Conservation (phyloP, 331 rosid species). For the Rhamnella rubrinervis region DNA sequence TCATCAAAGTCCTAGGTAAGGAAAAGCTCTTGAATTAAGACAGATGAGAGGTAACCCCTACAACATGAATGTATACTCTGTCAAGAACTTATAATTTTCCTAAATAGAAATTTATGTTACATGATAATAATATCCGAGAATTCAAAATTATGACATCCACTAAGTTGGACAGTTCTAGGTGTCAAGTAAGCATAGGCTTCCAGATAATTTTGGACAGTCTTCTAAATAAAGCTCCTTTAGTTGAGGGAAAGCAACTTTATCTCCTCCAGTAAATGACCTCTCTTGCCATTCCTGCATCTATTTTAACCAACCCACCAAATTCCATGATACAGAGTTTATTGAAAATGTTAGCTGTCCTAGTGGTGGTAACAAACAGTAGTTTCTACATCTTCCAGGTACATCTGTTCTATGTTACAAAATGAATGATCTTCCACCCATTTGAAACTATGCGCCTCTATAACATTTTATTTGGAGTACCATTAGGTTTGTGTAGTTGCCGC, state of each 20-base stretch:
- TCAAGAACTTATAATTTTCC: slow-evolving; percentile 15
- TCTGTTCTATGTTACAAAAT: neutral
- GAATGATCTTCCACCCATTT: neutral
- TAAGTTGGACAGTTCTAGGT: neutral
- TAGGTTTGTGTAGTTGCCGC: slow-evolving; percentile 1
- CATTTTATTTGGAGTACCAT: neutral
- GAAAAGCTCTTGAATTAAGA: slow-evolving; percentile 93
- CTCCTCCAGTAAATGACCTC: neutral
- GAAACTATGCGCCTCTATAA: neutral
- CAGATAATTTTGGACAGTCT: slow-evolving; percentile 3
- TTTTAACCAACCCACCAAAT: neutral
- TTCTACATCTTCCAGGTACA: neutral
- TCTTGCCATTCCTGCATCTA: neutral
- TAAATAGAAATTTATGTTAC: neutral
- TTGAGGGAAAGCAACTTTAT: neutral
- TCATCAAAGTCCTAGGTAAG: slow-evolving; percentile 98
- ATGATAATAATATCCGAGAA: slow-evolving; percentile 4
- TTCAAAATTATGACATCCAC: neutral
- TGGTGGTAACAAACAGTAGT: neutral
- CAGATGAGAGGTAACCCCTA: slow-evolving; percentile 97
- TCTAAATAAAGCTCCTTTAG: neutral
- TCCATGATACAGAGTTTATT: neutral
- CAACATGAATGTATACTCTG: slow-evolving; percentile 16
- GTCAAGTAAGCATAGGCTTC: slow-evolving; percentile 6
- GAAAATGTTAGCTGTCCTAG: slow-evolving; percentile 7